Evolutionary conservation across 225 moss, liverwort and hornwort species (phyloP).

Genomic region (Pleurozium schreberi): DNA sequence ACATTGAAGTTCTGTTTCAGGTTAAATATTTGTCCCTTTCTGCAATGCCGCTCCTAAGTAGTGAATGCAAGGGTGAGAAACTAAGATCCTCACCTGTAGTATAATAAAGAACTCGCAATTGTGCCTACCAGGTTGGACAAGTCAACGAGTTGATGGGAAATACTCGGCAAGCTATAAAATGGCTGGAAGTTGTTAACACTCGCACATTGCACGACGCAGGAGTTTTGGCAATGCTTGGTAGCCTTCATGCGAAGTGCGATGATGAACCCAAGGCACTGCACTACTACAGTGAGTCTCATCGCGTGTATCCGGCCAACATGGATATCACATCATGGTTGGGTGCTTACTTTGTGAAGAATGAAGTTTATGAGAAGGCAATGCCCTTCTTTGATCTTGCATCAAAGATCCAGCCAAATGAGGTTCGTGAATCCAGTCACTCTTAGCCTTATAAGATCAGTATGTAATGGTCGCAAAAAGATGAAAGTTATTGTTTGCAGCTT

Average conservation of each 20-base stretch:
- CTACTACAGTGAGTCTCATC: slow-evolving; percentile 77
- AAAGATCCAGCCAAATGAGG: slow-evolving; percentile 73
- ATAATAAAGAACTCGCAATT: not conserved
- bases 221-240: slow-evolving; percentile 62
- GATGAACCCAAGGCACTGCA: slow-evolving; percentile 85
- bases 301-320: slow-evolving; percentile 80
- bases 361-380: slow-evolving; percentile 84
- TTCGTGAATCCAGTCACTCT: not conserved
- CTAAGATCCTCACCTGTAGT: not conserved
- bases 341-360: slow-evolving; percentile 77
- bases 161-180: slow-evolving; percentile 71
- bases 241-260: slow-evolving; percentile 56
- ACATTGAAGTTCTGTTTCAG: slow-evolving; percentile 75
- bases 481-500: not conserved
- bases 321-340: slow-evolving; percentile 94
- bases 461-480: not conserved
- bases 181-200: slow-evolving; percentile 89
- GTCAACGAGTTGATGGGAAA: slow-evolving; percentile 75
- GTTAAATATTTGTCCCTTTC: slow-evolving; percentile 3
- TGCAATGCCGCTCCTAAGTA: not conserved
- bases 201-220: slow-evolving; percentile 69
- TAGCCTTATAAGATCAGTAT: not conserved
- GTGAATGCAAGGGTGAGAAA: not conserved
- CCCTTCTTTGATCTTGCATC: slow-evolving; percentile 76
- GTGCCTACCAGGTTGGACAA: slow-evolving; percentile 54